These are phyloP conservation scores for Achaetomiella virescens DNA, from an alignment of 495 filamentous ascomycete genomes.

Conservation along the genomic window DNA sequence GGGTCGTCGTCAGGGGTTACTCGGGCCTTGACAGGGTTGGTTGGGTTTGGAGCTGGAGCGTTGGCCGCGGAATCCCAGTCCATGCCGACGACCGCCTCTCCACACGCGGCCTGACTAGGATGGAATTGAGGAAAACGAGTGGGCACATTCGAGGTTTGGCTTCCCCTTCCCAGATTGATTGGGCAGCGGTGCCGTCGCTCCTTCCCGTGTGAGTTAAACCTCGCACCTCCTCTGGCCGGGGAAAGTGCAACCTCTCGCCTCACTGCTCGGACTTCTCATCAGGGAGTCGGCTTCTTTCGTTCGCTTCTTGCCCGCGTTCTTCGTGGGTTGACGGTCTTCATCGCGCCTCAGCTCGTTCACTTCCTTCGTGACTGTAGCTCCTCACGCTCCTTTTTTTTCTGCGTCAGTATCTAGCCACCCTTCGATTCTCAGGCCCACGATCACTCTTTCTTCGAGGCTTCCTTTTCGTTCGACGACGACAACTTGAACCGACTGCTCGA, in stretches of 20 bases:
- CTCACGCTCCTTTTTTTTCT: slow-evolving; percentile 10
- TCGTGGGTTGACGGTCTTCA: not conserved
- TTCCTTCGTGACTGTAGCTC: not conserved
- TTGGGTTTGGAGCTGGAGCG: no score
- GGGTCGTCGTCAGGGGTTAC: no score
- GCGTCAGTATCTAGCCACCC: not conserved
- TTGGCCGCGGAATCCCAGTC: no score
- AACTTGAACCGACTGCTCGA: not conserved
- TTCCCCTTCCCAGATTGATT: not conserved
- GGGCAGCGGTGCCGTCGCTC: not conserved
- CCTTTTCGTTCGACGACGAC: not conserved
- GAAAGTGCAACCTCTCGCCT: not conserved
- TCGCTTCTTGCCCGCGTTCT: not conserved
- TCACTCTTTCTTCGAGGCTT: slow-evolving; percentile 10
- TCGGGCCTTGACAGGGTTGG: no score
- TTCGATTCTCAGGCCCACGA: slow-evolving; percentile 11
- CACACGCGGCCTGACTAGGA: not conserved
- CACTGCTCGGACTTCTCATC: slow-evolving; percentile 6
- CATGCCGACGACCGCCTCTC: no score
- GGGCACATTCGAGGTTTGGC: not conserved
- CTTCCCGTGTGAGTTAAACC: slow-evolving; percentile 1
- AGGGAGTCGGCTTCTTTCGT: slow-evolving; percentile 4
- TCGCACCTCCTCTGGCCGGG: not conserved
- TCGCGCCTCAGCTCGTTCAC: not conserved
- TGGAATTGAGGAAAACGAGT: not conserved